Conservation (phyloP, 495 filamentous ascomycete genomes). For the Alectoria sarmentosa region DNA sequence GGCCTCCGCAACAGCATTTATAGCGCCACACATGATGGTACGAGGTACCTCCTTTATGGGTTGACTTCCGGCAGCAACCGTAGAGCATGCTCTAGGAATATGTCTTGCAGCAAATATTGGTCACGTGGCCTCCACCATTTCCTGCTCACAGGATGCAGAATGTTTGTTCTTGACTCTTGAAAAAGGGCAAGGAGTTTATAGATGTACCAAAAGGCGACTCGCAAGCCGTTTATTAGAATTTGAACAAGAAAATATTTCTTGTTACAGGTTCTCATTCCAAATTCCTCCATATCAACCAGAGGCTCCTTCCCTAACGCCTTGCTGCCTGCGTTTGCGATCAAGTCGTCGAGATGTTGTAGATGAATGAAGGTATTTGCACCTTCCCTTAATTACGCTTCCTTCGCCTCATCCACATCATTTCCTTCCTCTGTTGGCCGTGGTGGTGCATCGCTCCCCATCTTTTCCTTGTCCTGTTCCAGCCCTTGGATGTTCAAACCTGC, state of each 20-base stretch:
- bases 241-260: slow-evolving; percentile 1
- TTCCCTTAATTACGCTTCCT: background rate
- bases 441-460: slow-evolving; percentile 16
- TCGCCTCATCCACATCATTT: background rate
- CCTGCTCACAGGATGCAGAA: background rate
- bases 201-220: background rate
- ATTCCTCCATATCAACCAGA: background rate
- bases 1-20: background rate
- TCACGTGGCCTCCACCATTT: slow-evolving; percentile 14
- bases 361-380: slow-evolving; percentile 15
- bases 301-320: slow-evolving; percentile 12
- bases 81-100: slow-evolving; percentile 9
- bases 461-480: slow-evolving; percentile 21
- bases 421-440: background rate
- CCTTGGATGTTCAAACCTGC: slow-evolving; percentile 30
- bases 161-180: background rate
- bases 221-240: background rate
- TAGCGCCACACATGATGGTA: background rate
- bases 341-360: slow-evolving; percentile 12
- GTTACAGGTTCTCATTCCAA: background rate
- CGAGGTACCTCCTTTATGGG: slow-evolving; percentile 3
- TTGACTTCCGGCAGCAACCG: slow-evolving; percentile 17
- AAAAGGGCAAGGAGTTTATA: background rate
- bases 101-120: slow-evolving; percentile 18
- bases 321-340: slow-evolving; percentile 2